These are phyloP conservation scores for Daldinia bambusicola DNA, from an alignment of 495 filamentous ascomycete genomes.

Conservation along the genomic window DNA sequence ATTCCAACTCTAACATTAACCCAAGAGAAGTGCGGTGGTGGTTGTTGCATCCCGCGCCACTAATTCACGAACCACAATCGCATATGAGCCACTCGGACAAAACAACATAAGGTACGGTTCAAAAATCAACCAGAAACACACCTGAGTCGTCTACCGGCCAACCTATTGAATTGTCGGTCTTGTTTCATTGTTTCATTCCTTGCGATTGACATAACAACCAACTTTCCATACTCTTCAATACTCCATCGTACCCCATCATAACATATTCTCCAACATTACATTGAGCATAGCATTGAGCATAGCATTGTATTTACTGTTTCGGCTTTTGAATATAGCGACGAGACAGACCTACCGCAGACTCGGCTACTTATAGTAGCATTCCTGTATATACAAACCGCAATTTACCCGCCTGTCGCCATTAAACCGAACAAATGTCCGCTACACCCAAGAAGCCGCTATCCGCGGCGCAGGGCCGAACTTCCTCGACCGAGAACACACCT, in stretches of 20 bases:
- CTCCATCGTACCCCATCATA: slow-evolving; percentile 12
- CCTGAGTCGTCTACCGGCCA: slow-evolving; percentile 25
- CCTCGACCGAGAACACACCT: slow-evolving; percentile 45
- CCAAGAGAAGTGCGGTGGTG: not conserved
- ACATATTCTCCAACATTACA: slow-evolving; percentile 19
- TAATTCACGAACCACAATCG: slow-evolving; percentile 2
- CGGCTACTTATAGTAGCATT: slow-evolving; percentile 18
- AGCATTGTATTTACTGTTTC: slow-evolving; percentile 17
- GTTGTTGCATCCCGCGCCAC: slow-evolving; percentile 2
- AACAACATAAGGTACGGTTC: slow-evolving; percentile 13
- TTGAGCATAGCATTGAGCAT: slow-evolving; percentile 2
- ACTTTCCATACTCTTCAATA: not conserved
- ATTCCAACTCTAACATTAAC: slow-evolving; percentile 15
- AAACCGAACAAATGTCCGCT: slow-evolving; percentile 48
- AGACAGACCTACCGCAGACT: slow-evolving; percentile 13
- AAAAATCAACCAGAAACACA: slow-evolving; percentile 15
- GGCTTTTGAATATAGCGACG: slow-evolving; percentile 24
- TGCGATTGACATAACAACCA: slow-evolving; percentile 34
- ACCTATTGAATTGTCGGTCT: slow-evolving; percentile 11
- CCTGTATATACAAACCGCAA: slow-evolving; percentile 34
- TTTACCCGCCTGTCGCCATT: slow-evolving; percentile 13
- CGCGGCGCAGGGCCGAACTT: slow-evolving; percentile 51
- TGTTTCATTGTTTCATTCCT: slow-evolving; percentile 30
- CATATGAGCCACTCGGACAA: slow-evolving; percentile 6
- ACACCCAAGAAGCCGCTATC: slow-evolving; percentile 58